Evolutionary conservation across 1,284 basidiomycete species (phyloP), one percentile per base, ranked within the genome.

Genomic region (Meripilus lineatus): DNA sequence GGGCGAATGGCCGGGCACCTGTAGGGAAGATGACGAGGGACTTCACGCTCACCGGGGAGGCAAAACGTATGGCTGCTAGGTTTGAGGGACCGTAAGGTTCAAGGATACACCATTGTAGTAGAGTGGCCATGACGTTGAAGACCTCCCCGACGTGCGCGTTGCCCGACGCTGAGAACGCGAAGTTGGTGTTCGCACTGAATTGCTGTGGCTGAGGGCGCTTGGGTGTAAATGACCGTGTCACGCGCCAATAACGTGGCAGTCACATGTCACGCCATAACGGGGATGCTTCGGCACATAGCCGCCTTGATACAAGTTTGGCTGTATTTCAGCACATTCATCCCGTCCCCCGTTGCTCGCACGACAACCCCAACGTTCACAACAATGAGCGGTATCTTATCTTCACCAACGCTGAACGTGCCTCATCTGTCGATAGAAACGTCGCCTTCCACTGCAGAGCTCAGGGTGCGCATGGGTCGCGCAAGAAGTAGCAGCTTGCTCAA

Each of bases 401-500:
- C 59, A n/a, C 61, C 58, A 14, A 57, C 58, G 8, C 52, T 58
- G 30, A 52, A 49, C 38, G 55, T 58, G 13, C 58, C 60, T 28
- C 54, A 45, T 41, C 41, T 37, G 10, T 49, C 49, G 26, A 54
- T 52, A 36, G 54, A 53, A 37, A 51, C 51, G 23, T 50, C 50
- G 17, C 45, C 38, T 34, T 51, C 46, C 37, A 40, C 35, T 15
- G 42, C 59, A 42, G 51, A 56, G 36, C 53, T 62, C 40, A 51
- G 59, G 33, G 58, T 61, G 40, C 61, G 60, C 35, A 74, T 75
- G 53, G 28, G 28, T 20, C 72, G 89, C n/a, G 72, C 70, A 14
- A 77, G 90, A 46, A 89, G 86, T 50, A 77, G 75, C 42, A 91
- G 87, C 63, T 72, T 93, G 52, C 82, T 94, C 63, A 92, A 93